These are phyloP conservation scores for Chytriomyces confervae DNA, from an alignment of 192 early-diverging fungal genomes.

Conservation along the genomic window DNA sequence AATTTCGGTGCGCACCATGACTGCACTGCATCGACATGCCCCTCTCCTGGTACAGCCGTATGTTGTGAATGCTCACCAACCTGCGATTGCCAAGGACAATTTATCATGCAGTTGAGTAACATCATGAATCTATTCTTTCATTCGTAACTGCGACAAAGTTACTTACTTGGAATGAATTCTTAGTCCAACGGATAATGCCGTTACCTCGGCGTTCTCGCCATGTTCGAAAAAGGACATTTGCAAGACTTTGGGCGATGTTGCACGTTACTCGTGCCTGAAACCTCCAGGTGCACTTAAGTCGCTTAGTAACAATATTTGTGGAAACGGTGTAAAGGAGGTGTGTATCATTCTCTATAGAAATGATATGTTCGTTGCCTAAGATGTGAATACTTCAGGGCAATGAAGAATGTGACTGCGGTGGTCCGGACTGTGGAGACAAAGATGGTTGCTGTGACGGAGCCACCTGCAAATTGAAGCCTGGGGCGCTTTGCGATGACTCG, in stretches of 20 bases:
- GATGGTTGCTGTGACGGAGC: conserved; percentile 82
- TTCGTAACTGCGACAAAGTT: not conserved
- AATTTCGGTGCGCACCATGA: conserved; percentile 85
- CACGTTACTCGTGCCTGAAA: conserved; percentile 32
- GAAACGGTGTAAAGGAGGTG: conserved; percentile 88
- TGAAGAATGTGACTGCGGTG: conserved; percentile 93
- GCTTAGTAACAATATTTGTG: conserved; percentile 76
- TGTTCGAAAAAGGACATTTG: conserved; percentile 44
- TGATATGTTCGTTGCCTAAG: not conserved
- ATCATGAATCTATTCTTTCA: not conserved
- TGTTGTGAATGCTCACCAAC: conserved; percentile 75
- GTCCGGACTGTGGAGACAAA: conserved; percentile 65
- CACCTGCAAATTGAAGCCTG: conserved; percentile 80
- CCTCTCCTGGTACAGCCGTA: conserved; percentile 34
- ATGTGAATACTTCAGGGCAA: conserved; percentile 16
- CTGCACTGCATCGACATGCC: conserved; percentile 73
- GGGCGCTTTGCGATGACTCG: conserved; percentile 78
- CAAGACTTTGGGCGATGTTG: conserved; percentile 3
- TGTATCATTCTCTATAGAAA: not conserved
- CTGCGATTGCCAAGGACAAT: conserved; percentile 60
- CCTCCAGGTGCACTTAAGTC: conserved; percentile 41
- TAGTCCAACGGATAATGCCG: conserved; percentile 58
- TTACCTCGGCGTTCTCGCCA: conserved; percentile 48
- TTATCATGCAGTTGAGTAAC: conserved; percentile 38
- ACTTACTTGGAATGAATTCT: conserved; percentile 25